These are phyloP conservation scores for Tagetes erecta DNA, from an alignment of 129 eudicot genomes.

Conservation along the genomic window DNA sequence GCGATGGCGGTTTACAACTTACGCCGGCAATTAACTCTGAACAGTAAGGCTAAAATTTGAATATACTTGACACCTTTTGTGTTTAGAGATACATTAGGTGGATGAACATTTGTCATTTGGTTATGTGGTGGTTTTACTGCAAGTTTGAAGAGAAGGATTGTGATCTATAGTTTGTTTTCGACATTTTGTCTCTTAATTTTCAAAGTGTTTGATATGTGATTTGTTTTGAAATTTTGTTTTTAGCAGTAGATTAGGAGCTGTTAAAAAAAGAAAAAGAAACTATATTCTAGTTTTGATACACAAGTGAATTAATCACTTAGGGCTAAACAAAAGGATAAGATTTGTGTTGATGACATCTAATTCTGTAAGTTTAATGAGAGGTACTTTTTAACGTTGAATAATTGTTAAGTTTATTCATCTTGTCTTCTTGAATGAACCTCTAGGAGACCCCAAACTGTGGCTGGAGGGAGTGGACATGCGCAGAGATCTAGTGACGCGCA, in stretches of 20 bases:
- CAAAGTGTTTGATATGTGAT: neutral
- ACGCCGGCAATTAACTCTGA: constrained; percentile 49
- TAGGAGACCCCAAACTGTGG: constrained; percentile 53
- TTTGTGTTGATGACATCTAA: neutral
- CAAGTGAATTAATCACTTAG: neutral
- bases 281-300: neutral
- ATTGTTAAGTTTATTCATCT: constrained; percentile 14
- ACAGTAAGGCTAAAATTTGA: constrained; percentile 47
- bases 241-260: too few relatives aligned
- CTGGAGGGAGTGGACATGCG: constrained; percentile 51
- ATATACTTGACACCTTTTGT: constrained; percentile 5
- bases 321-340: neutral
- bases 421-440: constrained; percentile 45
- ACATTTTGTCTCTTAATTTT: neutral
- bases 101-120: constrained; percentile 17
- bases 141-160: neutral
- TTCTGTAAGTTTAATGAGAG: neutral
- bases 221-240: neutral
- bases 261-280: neutral
- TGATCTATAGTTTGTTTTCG: constrained; percentile 1
- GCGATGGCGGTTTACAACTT: constrained; percentile 42
- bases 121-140: neutral
- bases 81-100: constrained; percentile 15
- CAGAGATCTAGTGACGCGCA: constrained; percentile 72
- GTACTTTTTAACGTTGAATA: constrained; percentile 4